Evolutionary conservation across 805 yeast genomes (phyloP).

Genomic region (Lipomyces oligophaga): DNA sequence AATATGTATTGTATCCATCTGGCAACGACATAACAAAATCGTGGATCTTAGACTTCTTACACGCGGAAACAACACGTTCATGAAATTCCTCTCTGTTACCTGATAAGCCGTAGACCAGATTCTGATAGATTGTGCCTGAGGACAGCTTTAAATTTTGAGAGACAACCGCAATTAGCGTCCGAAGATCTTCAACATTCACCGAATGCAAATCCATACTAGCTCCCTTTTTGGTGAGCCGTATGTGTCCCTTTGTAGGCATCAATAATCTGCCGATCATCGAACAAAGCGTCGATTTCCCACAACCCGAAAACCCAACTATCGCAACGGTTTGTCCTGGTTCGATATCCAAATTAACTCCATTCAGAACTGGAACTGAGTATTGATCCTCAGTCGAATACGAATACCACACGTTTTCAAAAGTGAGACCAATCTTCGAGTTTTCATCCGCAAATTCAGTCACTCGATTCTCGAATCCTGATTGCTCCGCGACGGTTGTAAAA

Average conservation of each 20-base stretch:
- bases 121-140: slow-evolving; percentile 68
- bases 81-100: neutral
- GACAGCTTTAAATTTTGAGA: slow-evolving; percentile 70
- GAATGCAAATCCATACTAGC: slow-evolving; percentile 36
- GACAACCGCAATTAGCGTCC: slow-evolving; percentile 61
- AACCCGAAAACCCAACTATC: slow-evolving; percentile 81
- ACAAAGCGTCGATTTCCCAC: slow-evolving; percentile 81
- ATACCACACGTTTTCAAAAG: slow-evolving; percentile 48
- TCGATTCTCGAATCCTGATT: neutral
- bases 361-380: slow-evolving; percentile 29
- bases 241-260: slow-evolving; percentile 39
- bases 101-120: slow-evolving; percentile 58
- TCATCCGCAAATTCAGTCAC: slow-evolving; percentile 1
- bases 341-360: slow-evolving; percentile 45
- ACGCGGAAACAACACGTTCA: slow-evolving; percentile 39
- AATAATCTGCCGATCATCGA: slow-evolving; percentile 56
- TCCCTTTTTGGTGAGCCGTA: slow-evolving; percentile 48
- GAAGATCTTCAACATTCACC: slow-evolving; percentile 47
- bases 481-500: neutral
- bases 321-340: slow-evolving; percentile 53
- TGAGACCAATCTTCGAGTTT: slow-evolving; percentile 31
- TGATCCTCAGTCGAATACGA: slow-evolving; percentile 12
- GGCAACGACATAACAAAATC: slow-evolving; percentile 56
- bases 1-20: slow-evolving; percentile 53
- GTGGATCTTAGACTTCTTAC: slow-evolving; percentile 48